Evolutionary conservation across 2,329 filamentous ascomycete species (phyloP), one percentile per base, ranked within the genome.

Genomic region (Periconia macrospinosa): DNA sequence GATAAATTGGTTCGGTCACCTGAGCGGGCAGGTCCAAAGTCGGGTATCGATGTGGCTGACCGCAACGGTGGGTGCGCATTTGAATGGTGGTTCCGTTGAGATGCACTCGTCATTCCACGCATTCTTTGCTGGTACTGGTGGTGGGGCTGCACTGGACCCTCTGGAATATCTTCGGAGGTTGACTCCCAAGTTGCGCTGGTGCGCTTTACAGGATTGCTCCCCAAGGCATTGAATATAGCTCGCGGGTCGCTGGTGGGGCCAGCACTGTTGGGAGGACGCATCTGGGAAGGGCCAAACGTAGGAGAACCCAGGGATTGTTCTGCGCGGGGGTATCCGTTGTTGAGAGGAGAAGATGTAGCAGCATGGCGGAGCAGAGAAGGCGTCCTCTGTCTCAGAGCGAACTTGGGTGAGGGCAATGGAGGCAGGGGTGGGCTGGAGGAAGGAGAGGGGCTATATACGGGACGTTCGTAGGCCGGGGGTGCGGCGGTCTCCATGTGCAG

Each of bases 391-490:
- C 77, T 71, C 13, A 74, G 64, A 20, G 71, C 66, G 19, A 76
- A 69, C 52, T 79, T 75, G 37, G 77, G 76, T 47, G 75, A 74
- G 27, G 76, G 74, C n/a, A 69, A 53, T 3, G 63, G 62, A n/a
- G 59, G 63, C 17, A 71, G 62, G 20, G 68, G 62, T 30, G 69
- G 68, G 55, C 69, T 73, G 20, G 66, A 61, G 14, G 62, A 61
- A 13, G 64, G 62, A 3, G 69, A 64, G 1, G 69, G 65, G 40
- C 66, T 71, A 54, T 70, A 68, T 23, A 59, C 55, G 20, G 59
- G 56, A 50, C 66, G 62, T 30, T 70, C 65, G 57, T 67, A 65
- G 19, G 60, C 65, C 23, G 67, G 60, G 3, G 59, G 47, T 11
- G 50, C 47, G 45, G 64, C 45, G 7, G 61, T 58, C 54, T 70